phyloP scores from a whole-genome alignment of 345 rosid species.

The Psidium guajava region DNA sequence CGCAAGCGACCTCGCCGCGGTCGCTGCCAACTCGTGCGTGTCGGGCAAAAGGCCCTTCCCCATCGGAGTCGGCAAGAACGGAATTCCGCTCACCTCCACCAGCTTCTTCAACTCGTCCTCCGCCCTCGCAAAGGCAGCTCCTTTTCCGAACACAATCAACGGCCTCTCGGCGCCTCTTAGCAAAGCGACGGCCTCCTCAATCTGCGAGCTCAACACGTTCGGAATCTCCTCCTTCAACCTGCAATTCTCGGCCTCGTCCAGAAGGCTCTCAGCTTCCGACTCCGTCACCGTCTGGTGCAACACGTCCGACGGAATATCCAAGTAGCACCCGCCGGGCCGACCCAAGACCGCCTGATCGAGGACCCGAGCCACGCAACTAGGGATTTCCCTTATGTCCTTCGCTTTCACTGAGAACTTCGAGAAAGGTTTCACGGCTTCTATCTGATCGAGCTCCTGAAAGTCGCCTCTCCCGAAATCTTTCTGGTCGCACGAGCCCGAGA shows the following conservation, averaged over 20 bases:
- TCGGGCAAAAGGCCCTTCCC: constrained; percentile 97
- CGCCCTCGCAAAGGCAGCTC: constrained; percentile 78
- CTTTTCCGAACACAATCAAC: constrained; percentile 88
- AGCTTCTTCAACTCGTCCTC: constrained; percentile 66
- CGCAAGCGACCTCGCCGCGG: constrained; percentile 91
- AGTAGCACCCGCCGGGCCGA: constrained; percentile 86
- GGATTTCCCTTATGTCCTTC: constrained; percentile 52
- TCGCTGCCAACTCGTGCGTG: constrained; percentile 73
- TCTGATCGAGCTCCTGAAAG: constrained; percentile 91
- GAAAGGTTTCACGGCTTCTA: constrained; percentile 74
- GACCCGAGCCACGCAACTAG: constrained; percentile 63
- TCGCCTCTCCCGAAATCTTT: constrained; percentile 73
- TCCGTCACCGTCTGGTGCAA: constrained; percentile 65
- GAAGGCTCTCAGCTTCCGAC: constrained; percentile 49
- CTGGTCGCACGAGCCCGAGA: constrained; percentile 95
- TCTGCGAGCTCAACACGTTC: constrained; percentile 24
- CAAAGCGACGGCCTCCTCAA: constrained; percentile 47
- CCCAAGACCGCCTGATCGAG: constrained; percentile 53
- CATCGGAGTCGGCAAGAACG: constrained; percentile 95
- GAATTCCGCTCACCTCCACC: constrained; percentile 68
- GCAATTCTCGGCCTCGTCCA: constrained; percentile 17
- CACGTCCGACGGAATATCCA: constrained; percentile 86
- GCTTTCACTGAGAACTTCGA: constrained; percentile 65
- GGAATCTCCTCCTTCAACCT: constrained; percentile 2
- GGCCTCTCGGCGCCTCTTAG: constrained; percentile 77